phyloP scores from a whole-genome alignment of 768 basidiomycete genomes.

The Guyanaporus albipodus region DNA sequence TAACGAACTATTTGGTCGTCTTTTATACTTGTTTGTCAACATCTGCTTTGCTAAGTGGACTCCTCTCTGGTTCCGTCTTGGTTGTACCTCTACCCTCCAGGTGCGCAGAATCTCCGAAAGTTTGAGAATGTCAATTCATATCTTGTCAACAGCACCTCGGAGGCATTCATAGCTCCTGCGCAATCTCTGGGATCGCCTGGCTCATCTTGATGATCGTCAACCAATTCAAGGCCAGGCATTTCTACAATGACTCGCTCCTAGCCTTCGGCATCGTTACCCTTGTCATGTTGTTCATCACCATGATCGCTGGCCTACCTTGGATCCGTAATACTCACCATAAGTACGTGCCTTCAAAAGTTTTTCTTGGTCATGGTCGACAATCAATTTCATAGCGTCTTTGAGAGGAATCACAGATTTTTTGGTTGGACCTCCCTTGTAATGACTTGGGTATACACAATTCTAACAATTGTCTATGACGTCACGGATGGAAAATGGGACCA shows the following conservation, averaged over 20 bases:
- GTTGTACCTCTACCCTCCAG: constrained; percentile 70
- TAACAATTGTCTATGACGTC: constrained; percentile 60
- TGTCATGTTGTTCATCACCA: constrained; percentile 52
- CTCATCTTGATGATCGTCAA: constrained; percentile 58
- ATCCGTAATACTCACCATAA: constrained; percentile 79
- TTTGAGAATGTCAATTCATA: constrained; percentile 4
- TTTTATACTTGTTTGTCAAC: constrained; percentile 67
- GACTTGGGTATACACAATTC: constrained; percentile 64
- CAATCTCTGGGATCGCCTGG: constrained; percentile 67
- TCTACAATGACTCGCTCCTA: constrained; percentile 54
- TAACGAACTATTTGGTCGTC: constrained; percentile 80
- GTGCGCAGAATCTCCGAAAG: constrained; percentile 26
- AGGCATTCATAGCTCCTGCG: constrained; percentile 76
- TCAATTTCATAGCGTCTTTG: constrained; percentile 54
- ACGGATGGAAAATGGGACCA: constrained; percentile 53
- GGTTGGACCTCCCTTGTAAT: constrained; percentile 64
- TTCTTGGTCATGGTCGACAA: neutral
- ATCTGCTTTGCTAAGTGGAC: constrained; percentile 82
- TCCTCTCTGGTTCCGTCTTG: constrained; percentile 66
- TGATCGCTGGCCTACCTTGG: constrained; percentile 71
- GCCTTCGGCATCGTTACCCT: constrained; percentile 59
- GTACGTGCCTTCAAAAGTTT: constrained; percentile 36
- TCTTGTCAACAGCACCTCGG: constrained; percentile 56
- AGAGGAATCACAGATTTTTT: constrained; percentile 75
- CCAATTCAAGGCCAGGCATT: constrained; percentile 46